phyloP scores from a whole-genome alignment of 139 green algal species.

The Closterium sp. region DNA sequence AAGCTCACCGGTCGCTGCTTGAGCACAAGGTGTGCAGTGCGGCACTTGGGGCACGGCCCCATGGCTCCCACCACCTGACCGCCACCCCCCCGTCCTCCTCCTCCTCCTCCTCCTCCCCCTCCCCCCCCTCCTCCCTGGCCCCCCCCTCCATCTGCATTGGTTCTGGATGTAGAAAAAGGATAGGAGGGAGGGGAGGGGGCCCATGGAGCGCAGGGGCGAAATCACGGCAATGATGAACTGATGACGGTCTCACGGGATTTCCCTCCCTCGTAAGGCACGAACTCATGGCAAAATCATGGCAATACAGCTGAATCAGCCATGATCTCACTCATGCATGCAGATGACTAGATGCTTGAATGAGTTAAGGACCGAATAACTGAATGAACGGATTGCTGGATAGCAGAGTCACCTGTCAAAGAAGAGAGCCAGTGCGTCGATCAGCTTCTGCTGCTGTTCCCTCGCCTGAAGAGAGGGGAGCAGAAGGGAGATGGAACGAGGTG shows the following conservation, averaged over 20 bases:
- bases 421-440: slow-evolving; percentile 24
- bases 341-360: too few relatives aligned
- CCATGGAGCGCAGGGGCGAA: too few relatives aligned
- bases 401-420: slow-evolving; percentile 29
- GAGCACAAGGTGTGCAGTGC: not conserved
- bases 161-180: too few relatives aligned
- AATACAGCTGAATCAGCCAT: too few relatives aligned
- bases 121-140: not conserved
- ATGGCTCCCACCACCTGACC: not conserved
- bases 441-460: slow-evolving; percentile 32
- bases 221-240: too few relatives aligned
- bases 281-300: too few relatives aligned
- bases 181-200: too few relatives aligned
- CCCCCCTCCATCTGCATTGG: not conserved
- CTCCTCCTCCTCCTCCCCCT: not conserved
- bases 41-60: slow-evolving; percentile 1
- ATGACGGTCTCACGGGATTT: too few relatives aligned
- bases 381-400: too few relatives aligned
- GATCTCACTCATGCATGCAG: not conserved
- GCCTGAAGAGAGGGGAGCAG: not conserved
- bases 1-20: not conserved
- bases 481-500: not conserved
- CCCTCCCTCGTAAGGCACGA: too few relatives aligned
- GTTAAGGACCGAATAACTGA: too few relatives aligned
- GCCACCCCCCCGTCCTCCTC: not conserved